Evolutionary conservation across 2,329 filamentous ascomycete species (phyloP).

Genomic region (Elsinoe batatas): DNA sequence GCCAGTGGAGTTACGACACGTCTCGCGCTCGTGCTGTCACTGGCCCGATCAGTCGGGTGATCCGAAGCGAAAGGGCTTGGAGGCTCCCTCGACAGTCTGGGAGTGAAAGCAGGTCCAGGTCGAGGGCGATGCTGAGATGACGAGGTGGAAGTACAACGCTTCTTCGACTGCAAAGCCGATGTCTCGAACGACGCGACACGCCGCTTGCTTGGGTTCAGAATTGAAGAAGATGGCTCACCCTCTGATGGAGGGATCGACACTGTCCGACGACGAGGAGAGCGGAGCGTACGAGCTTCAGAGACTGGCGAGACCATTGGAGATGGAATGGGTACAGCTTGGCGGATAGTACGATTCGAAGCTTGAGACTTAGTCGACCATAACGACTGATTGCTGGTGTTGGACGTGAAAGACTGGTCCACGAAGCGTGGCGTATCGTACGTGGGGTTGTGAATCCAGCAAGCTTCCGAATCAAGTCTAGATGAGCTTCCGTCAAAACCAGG

Average conservation of each 20-base stretch:
- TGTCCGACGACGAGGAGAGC: conserved; percentile 16
- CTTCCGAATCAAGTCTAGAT: conserved; percentile 38
- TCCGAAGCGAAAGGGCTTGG: conserved; percentile 33
- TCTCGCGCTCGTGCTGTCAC: conserved; percentile 22
- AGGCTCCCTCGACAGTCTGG: conserved; percentile 36
- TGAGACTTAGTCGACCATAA: conserved; percentile 30
- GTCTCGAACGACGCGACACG: conserved; percentile 25
- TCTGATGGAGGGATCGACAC: conserved; percentile 21
- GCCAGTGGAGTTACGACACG: conserved; percentile 43
- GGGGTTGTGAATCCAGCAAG: conserved; percentile 42
- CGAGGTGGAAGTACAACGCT: conserved; percentile 48
- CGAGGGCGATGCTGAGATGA: conserved; percentile 32
- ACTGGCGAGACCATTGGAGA: conserved; percentile 24
- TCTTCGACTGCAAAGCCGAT: conserved; percentile 30
- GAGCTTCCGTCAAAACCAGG: conserved; percentile 45
- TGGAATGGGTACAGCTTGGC: conserved; percentile 22
- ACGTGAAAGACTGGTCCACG: conserved; percentile 38
- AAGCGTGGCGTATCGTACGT: conserved; percentile 47
- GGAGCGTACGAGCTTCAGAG: conserved; percentile 21
- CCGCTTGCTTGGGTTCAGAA: conserved; percentile 20
- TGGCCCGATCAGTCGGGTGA: conserved; percentile 23
- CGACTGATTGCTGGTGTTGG: conserved; percentile 25
- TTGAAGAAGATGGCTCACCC: conserved; percentile 14
- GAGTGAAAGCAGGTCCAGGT: conserved; percentile 30
- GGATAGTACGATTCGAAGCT: conserved; percentile 19